Percentiles rank a stretch among this genome's conserved stretches.
Evolutionary conservation across 768 basidiomycete species (phyloP).

Genomic region (Leccinum disarticulatum): DNA sequence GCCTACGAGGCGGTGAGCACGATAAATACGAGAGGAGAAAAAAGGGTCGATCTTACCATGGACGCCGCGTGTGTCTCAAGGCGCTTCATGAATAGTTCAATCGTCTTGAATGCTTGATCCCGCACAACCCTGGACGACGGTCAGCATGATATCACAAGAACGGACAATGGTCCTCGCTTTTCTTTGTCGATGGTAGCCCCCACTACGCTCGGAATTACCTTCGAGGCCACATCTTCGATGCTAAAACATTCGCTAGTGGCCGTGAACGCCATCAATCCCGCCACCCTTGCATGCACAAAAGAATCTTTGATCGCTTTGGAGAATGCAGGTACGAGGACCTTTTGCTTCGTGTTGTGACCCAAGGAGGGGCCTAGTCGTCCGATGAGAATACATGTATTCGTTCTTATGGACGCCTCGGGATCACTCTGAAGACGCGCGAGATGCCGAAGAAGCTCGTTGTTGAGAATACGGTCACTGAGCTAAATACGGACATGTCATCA

Average conservation of each 20-base stretch:
- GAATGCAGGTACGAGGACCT: constrained; percentile 97
- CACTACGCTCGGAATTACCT: constrained; percentile 85
- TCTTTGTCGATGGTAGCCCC: constrained; percentile 86
- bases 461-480: constrained; percentile 89
- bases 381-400: constrained; percentile 95
- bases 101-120: constrained; percentile 93
- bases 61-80: constrained; percentile 75
- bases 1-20: constrained; percentile 41
- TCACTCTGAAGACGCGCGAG: constrained; percentile 93
- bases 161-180: constrained; percentile 55
- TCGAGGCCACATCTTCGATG: constrained; percentile 81
- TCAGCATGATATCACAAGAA: background rate
- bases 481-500: constrained; percentile 29
- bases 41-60: constrained; percentile 60
- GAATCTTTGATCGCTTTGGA: constrained; percentile 83
- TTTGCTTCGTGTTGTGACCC: constrained; percentile 86
- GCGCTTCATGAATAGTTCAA: constrained; percentile 83
- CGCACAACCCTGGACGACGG: constrained; percentile 67
- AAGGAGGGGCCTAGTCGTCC: constrained; percentile 86
- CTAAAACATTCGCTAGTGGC: constrained; percentile 91
- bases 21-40: background rate
- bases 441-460: constrained; percentile 92
- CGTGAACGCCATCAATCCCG: constrained; percentile 94
- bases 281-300: constrained; percentile 91
- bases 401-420: constrained; percentile 91